Percentiles rank a stretch among this genome's conserved stretches.
phyloP scores from a whole-genome alignment of 768 basidiomycete genomes.

The Botryobasidium botryosum region DNA sequence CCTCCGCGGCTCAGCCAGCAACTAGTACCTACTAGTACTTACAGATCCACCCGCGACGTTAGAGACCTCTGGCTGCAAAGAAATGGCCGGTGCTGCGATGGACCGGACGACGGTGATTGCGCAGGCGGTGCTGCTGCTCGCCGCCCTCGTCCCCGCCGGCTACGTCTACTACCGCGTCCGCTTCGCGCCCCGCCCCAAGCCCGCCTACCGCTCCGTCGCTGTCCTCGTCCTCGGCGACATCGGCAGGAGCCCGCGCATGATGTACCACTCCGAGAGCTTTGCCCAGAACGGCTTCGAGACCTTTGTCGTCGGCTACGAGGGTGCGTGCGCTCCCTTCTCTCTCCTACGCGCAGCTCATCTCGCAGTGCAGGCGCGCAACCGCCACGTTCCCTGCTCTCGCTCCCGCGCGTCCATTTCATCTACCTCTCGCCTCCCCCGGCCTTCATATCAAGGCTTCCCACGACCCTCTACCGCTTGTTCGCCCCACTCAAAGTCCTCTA shows the following conservation, averaged over 20 bases:
- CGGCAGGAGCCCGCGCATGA: constrained; percentile 91
- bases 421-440: constrained; percentile 51
- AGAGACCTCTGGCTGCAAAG: too few relatives aligned
- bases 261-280: constrained; percentile 95
- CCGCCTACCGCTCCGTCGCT: constrained; percentile 45
- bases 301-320: constrained; percentile 70
- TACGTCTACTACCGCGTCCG: too few relatives aligned
- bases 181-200: not conserved
- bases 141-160: too few relatives aligned
- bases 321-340: constrained; percentile 25
- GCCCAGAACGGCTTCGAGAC: constrained; percentile 63
- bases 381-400: constrained; percentile 49
- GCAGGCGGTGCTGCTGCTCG: too few relatives aligned
- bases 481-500: constrained; percentile 68
- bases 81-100: too few relatives aligned
- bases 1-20: too few relatives aligned
- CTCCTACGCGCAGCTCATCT: not conserved
- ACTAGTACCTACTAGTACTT: too few relatives aligned
- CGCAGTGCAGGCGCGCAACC: constrained; percentile 53
- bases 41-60: too few relatives aligned
- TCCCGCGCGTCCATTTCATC: constrained; percentile 44
- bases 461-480: constrained; percentile 34
- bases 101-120: too few relatives aligned
- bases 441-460: constrained; percentile 37
- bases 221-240: constrained; percentile 91